Conservation (phyloP, 257 asterid species). For the Gardenia jasminoides region DNA sequence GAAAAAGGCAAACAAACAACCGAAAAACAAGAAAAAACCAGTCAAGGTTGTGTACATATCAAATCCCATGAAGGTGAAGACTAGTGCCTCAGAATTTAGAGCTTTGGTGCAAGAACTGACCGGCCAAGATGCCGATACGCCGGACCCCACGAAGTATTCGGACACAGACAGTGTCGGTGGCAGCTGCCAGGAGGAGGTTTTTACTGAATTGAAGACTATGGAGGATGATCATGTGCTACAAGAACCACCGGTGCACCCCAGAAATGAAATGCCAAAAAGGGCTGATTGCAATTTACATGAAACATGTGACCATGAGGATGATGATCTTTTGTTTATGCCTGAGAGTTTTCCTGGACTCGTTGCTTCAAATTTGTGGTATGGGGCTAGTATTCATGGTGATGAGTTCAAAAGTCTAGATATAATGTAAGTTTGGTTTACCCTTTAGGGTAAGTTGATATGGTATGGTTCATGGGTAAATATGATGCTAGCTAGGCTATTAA, state of each 20-base stretch:
- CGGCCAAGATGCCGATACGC: conserved; percentile 53
- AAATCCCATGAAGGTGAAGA: conserved; percentile 66
- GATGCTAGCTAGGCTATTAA: background rate
- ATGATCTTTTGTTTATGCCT: conserved; percentile 18
- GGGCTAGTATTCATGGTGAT: conserved; percentile 21
- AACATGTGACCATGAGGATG: conserved; percentile 23
- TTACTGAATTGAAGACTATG: background rate
- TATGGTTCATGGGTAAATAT: conserved; percentile 8
- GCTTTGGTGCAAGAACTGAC: conserved; percentile 82
- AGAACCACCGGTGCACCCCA: conserved; percentile 4
- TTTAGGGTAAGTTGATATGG: conserved; percentile 1
- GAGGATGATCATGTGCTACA: conserved; percentile 18
- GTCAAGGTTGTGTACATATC: conserved; percentile 74
- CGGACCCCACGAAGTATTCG: conserved; percentile 26
- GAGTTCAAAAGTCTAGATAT: conserved; percentile 28
- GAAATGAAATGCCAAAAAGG: conserved; percentile 18
- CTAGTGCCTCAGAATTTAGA: conserved; percentile 62
- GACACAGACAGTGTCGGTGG: conserved; percentile 17
- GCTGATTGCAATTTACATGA: conserved; percentile 23
- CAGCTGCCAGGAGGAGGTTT: conserved; percentile 2
- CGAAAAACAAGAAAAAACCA: conserved; percentile 37
- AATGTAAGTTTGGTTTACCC: conserved; percentile 10
- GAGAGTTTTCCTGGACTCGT: conserved; percentile 28
- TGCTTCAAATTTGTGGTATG: conserved; percentile 34
- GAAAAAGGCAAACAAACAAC: conserved; percentile 30